Percentiles rank a stretch among this genome's conserved stretches.
phyloP scores from a whole-genome alignment of 208 protist genomes.

The Lotmaria passim region DNA sequence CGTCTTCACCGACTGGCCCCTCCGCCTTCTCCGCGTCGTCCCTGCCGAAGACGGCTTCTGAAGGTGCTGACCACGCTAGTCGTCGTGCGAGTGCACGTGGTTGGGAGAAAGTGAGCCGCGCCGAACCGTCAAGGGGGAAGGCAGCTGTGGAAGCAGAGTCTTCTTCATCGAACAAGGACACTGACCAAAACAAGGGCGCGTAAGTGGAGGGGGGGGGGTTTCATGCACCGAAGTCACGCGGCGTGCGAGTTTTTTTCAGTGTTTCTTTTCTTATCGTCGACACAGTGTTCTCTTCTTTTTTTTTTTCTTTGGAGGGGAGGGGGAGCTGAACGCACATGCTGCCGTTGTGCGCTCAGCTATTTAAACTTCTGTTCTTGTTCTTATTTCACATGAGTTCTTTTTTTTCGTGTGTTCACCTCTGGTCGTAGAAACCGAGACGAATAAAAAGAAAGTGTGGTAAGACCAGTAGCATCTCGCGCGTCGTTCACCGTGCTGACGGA shows the following conservation, averaged over 20 bases:
- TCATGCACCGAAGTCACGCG: too few species aligned
- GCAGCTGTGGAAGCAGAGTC: not conserved
- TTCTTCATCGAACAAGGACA: not conserved
- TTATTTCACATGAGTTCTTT: not conserved
- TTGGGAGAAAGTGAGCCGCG: conserved; percentile 15
- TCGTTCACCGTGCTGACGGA: too few species aligned
- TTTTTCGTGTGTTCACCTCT: conserved; percentile 6
- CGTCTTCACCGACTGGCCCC: not conserved
- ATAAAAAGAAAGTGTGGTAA: not conserved
- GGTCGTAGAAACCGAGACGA: not conserved
- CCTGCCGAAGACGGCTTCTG: conserved; percentile 3
- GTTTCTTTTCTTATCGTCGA: too few species aligned
- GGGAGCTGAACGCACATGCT: not conserved
- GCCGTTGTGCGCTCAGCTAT: not conserved
- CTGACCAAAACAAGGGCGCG: too few species aligned
- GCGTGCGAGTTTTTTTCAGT: too few species aligned
- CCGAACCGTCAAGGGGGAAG: not conserved
- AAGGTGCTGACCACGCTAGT: conserved; percentile 10
- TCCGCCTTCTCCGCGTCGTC: conserved; percentile 16
- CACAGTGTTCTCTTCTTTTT: too few species aligned
- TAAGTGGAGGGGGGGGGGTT: too few species aligned
- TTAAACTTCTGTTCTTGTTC: not conserved
- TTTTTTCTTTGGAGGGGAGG: not conserved
- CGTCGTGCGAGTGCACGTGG: conserved; percentile 8
- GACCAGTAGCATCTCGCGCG: too few species aligned